Percentiles rank a stretch among this genome's conserved stretches.
Evolutionary conservation across 345 rosid genomes (phyloP).

Genomic region (Salix suchowensis): DNA sequence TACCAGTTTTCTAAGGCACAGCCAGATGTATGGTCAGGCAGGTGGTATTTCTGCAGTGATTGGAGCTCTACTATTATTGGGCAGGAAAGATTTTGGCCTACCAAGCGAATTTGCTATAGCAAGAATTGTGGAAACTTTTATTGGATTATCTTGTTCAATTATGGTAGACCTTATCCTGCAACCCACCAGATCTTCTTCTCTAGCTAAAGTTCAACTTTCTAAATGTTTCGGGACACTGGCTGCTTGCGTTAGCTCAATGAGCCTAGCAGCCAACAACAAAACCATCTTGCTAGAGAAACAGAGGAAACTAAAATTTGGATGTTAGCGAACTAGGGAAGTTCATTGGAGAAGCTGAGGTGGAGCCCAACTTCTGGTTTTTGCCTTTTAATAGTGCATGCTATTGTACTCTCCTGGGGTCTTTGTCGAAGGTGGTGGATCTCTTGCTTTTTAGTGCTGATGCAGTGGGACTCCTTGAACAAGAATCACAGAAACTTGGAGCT

Average conservation of each 20-base stretch:
- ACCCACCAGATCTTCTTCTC: constrained; percentile 66
- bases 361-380: constrained; percentile 80
- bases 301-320: constrained; percentile 39
- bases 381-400: constrained; percentile 63
- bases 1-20: constrained; percentile 56
- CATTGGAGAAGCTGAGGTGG: constrained; percentile 70
- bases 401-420: constrained; percentile 46
- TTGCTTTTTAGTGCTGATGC: constrained; percentile 50
- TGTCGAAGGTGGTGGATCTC: constrained; percentile 60
- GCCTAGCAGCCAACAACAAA: constrained; percentile 29
- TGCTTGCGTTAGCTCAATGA: constrained; percentile 40
- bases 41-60: constrained; percentile 79
- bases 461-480: constrained; percentile 38
- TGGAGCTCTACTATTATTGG: constrained; percentile 75
- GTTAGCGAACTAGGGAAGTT: constrained; percentile 47
- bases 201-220: constrained; percentile 54
- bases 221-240: constrained; percentile 40
- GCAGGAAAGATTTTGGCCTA: constrained; percentile 67
- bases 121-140: constrained; percentile 80
- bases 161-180: constrained; percentile 53
- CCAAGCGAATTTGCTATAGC: constrained; percentile 84
- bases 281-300: constrained; percentile 36
- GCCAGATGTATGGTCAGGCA: constrained; percentile 77
- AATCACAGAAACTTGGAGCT: constrained; percentile 31
- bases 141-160: constrained; percentile 69